Conservation (phyloP, 2,329 filamentous ascomycete species). For the Colletotrichum abscissum region DNA sequence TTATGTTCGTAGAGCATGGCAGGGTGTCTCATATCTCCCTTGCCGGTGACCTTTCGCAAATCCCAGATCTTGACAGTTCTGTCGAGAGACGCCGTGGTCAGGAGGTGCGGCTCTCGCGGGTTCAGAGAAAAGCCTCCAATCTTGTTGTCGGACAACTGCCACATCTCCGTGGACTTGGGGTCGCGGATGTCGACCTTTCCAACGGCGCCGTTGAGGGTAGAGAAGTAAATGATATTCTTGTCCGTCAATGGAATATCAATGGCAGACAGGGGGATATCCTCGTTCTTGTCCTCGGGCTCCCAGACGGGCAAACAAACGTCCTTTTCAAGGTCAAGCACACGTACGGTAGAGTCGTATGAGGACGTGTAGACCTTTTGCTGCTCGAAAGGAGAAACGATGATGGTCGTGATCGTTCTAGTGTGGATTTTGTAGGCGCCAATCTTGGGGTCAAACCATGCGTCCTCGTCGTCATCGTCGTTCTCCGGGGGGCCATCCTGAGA, state of each 20-base stretch:
- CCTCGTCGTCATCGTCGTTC: conserved; percentile 74
- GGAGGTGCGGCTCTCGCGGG: conserved; percentile 81
- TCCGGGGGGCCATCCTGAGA: conserved; percentile 71
- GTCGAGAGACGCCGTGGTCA: conserved; percentile 91
- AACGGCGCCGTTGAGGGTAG: conserved; percentile 83
- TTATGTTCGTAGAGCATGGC: conserved; percentile 83
- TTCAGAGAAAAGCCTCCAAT: conserved; percentile 94
- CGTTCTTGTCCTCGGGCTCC: conserved; percentile 74
- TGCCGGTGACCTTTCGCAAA: conserved; percentile 79
- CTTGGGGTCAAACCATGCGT: conserved; percentile 75
- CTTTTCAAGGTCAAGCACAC: conserved; percentile 85
- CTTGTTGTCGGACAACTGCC: conserved; percentile 88
- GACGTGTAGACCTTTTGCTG: conserved; percentile 82
- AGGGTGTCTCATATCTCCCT: conserved; percentile 70
- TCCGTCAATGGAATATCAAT: conserved; percentile 81
- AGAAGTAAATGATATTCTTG: conserved; percentile 84
- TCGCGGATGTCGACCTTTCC: conserved; percentile 84
- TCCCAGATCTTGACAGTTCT: conserved; percentile 95
- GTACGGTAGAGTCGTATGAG: conserved; percentile 93
- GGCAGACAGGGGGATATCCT: conserved; percentile 84
- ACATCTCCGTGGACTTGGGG: conserved; percentile 69
- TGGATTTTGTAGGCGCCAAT: conserved; percentile 93
- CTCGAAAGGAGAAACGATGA: conserved; percentile 81
- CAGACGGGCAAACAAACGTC: conserved; percentile 85
- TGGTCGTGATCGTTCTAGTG: conserved; percentile 85